Evolutionary conservation across 352 stramenopile species (phyloP).

Genomic region (Phytophthora litchii): DNA sequence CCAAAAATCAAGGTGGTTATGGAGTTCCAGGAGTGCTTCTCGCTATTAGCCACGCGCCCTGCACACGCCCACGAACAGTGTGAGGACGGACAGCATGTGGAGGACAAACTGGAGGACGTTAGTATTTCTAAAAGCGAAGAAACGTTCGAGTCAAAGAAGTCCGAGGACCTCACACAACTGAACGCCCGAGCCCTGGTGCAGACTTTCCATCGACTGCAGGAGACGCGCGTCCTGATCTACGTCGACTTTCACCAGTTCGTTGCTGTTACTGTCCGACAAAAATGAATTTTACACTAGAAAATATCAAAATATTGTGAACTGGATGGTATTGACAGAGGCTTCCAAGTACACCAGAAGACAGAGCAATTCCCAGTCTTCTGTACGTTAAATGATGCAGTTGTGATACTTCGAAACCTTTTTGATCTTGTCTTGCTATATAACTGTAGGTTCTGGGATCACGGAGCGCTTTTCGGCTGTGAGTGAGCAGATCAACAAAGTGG

Average conservation of each 20-base stretch:
- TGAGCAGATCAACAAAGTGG: slow-evolving; percentile 70
- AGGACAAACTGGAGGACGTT: not conserved
- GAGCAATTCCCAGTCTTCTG: slow-evolving; percentile 68
- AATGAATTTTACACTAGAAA: too few species aligned
- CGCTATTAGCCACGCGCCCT: slow-evolving; percentile 66
- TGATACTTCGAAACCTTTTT: not conserved
- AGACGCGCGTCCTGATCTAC: slow-evolving; percentile 76
- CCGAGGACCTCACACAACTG: slow-evolving; percentile 11
- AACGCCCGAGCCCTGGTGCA: slow-evolving; percentile 35
- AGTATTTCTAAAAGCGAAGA: not conserved
- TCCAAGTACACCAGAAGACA: slow-evolving; percentile 70
- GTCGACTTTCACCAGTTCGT: slow-evolving; percentile 61
- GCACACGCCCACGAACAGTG: slow-evolving; percentile 65
- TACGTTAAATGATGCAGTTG: slow-evolving; percentile 23
- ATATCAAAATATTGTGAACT: not conserved
- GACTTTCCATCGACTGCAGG: slow-evolving; percentile 62
- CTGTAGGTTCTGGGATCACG: slow-evolving; percentile 66
- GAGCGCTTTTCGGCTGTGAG: slow-evolving; percentile 68
- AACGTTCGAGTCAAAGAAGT: slow-evolving; percentile 1
- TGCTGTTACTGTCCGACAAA: not conserved
- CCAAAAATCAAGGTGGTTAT: too few species aligned
- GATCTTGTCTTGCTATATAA: not conserved
- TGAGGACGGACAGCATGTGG: slow-evolving; percentile 36
- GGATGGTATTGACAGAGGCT: slow-evolving; percentile 43
- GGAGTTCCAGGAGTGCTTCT: slow-evolving; percentile 72